A percentile compares a stretch with the other conserved stretches of the same genome.
Evolutionary conservation across 805 yeast species (phyloP).

Genomic region (Scheffersomyces stipitis): DNA sequence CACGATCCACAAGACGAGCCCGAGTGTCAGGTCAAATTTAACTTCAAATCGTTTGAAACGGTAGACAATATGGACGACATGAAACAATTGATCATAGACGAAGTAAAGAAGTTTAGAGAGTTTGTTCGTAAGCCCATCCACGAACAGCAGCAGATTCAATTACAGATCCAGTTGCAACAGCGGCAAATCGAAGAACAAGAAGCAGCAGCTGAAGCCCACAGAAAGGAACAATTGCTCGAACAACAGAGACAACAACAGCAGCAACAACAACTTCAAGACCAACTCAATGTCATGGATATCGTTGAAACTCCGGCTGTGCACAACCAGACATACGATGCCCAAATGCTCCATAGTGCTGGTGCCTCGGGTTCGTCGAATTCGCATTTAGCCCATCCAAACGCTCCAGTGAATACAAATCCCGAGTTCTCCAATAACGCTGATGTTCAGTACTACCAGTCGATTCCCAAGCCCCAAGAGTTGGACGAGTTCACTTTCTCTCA

Average conservation of each 20-base stretch:
- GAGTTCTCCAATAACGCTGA: conserved; percentile 18
- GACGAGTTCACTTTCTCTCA: conserved; percentile 34
- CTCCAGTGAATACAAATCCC: conserved; percentile 19
- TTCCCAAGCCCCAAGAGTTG: conserved; percentile 46
- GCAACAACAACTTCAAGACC: conserved; percentile 12
- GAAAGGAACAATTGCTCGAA: conserved; percentile 16
- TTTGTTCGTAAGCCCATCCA: conserved; percentile 77
- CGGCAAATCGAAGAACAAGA: conserved; percentile 26
- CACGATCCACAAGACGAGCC: conserved; percentile 86
- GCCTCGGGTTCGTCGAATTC: conserved; percentile 11
- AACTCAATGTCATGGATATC: conserved; percentile 2
- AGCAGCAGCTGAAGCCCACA: conserved; percentile 16
- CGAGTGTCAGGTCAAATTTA: conserved; percentile 75
- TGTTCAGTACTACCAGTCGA: conserved; percentile 31
- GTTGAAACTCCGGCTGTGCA: conserved; percentile 11
- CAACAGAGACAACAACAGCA: conserved; percentile 12
- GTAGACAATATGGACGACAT: conserved; percentile 75
- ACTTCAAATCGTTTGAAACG: conserved; percentile 78
- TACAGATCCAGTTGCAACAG: conserved; percentile 31
- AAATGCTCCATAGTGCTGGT: conserved; percentile 10
- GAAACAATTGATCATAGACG: conserved; percentile 76
- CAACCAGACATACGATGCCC: conserved; percentile 10
- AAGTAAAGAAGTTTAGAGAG: conserved; percentile 74
- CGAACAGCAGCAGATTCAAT: conserved; percentile 45
- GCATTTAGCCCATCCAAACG: conserved; percentile 1